Evolutionary conservation across 2,329 filamentous ascomycete genomes (phyloP), one percentile per base, ranked within the genome.

Genomic region (Fonsecaea erecta): DNA sequence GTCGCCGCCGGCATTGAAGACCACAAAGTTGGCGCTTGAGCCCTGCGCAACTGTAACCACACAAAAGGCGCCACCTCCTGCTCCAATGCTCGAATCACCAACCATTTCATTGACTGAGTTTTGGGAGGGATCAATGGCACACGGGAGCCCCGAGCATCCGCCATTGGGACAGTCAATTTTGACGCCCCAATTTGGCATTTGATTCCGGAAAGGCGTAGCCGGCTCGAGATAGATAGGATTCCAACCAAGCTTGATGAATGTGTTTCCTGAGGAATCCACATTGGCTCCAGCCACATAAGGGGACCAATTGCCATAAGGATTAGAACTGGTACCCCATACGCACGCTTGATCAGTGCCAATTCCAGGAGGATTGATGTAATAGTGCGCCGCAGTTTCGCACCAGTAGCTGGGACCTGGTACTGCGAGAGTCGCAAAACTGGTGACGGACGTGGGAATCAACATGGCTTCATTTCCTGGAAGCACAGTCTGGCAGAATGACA

Each of bases 401-500:
- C 90, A 93, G 77, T 93, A 93, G 62, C 79, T 83, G 18, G 83
- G 78, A 63, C 83, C 88, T 8, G 91, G 91, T 37, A 93, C 90
- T 56, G 91, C 90, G 61, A 94, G 80, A 32, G 83, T 84, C n/a
- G 82, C 80, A 26, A 73, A 74, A 35, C 60, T 57, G 24, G 81
- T 73, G 53, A 93, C 87, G 68, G 87, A 77, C n/a, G 90, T 93
- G 16, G 90, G 90, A 72, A 93, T 93, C 71, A 93, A 81, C 90
- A 93, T 93, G 66, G 88, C 88, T 79, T 93, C 90, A 72, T 92
- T 89, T 56, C 90, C 90, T 18, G 90, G 90, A 66, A 93, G 78
- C 14, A 92, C 88, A 3, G 90, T 93, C 78, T 93, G 90, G 77
- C 90, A 93, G 78, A 90, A 91, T 2, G 90, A 86, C 61, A 92